A percentile compares a stretch with the other conserved stretches of the same genome.
Conservation (phyloP, 2,329 filamentous ascomycete genomes). For the Cadophora luteo-olivacea region DNA sequence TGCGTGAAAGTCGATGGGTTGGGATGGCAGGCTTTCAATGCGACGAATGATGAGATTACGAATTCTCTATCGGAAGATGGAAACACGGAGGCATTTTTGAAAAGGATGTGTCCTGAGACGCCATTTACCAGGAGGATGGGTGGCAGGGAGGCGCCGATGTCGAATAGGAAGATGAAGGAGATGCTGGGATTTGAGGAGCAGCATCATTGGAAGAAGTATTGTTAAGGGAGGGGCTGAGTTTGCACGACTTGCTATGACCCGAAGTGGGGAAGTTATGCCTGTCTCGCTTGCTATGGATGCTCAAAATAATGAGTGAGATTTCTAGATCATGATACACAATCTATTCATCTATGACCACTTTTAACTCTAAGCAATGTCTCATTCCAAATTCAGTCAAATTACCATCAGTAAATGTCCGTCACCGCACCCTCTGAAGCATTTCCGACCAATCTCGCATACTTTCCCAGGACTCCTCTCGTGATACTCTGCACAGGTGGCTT, state of each 20-base stretch:
- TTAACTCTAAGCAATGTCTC: not conserved
- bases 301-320: not conserved
- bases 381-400: not conserved
- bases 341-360: not conserved
- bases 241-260: too few relatives aligned
- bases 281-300: not conserved
- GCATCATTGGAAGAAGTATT: conserved; percentile 11
- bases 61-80: conserved; percentile 43
- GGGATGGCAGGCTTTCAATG: conserved; percentile 68
- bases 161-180: conserved; percentile 64
- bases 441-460: not conserved
- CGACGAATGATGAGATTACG: conserved; percentile 65
- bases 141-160: conserved; percentile 63
- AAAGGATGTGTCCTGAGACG: conserved; percentile 54
- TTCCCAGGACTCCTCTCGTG: not conserved
- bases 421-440: conserved; percentile 9
- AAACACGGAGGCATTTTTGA: conserved; percentile 58
- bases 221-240: not conserved
- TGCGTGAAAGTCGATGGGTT: conserved; percentile 58
- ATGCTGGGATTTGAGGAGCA: conserved; percentile 62
- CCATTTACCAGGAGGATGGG: conserved; percentile 61
- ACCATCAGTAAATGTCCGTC: conserved; percentile 3
- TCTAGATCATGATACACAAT: not conserved
- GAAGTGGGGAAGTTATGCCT: too few relatives aligned
- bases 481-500: not conserved